phyloP scores from a whole-genome alignment of 495 filamentous ascomycete genomes.

The Jackrogersella multiformis region DNA sequence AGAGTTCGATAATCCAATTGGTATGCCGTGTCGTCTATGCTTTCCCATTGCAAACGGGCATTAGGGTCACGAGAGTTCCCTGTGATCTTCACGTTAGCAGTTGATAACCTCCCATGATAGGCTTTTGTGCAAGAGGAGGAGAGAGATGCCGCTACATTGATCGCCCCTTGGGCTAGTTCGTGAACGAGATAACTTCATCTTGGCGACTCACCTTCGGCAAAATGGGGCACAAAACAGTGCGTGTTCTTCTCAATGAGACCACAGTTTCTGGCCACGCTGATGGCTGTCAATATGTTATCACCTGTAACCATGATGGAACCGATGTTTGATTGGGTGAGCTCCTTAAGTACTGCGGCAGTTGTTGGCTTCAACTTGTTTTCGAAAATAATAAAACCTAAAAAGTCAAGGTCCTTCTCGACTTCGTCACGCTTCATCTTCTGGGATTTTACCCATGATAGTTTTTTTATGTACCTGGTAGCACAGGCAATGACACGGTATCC shows the following conservation, averaged over 20 bases:
- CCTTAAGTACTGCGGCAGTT: conserved; percentile 78
- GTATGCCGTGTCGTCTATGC: conserved; percentile 82
- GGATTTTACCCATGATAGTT: conserved; percentile 89
- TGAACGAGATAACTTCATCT: background rate
- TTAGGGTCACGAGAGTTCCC: conserved; percentile 72
- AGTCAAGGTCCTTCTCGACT: conserved; percentile 82
- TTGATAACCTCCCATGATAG: background rate
- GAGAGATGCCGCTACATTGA: background rate
- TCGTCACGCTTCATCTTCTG: conserved; percentile 90
- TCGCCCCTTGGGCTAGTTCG: background rate
- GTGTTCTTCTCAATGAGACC: conserved; percentile 79
- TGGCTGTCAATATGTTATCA: conserved; percentile 97
- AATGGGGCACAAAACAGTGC: conserved; percentile 92
- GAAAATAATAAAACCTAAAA: conserved; percentile 96
- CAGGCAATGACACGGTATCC: conserved; percentile 98
- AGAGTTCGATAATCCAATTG: conserved; percentile 80
- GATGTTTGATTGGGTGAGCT: conserved; percentile 86
- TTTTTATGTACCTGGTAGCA: conserved; percentile 85
- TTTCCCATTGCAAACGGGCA: conserved; percentile 84
- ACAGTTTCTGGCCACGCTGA: conserved; percentile 96
- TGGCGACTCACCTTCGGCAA: conserved; percentile 69
- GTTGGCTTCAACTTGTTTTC: conserved; percentile 96
- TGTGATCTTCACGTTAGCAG: conserved; percentile 35
- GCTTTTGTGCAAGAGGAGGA: background rate
- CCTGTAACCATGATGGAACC: conserved; percentile 97